These are phyloP conservation scores for Diplotaxis tenuifolia DNA, from an alignment of 345 rosid genomes.

Conservation along the genomic window DNA sequence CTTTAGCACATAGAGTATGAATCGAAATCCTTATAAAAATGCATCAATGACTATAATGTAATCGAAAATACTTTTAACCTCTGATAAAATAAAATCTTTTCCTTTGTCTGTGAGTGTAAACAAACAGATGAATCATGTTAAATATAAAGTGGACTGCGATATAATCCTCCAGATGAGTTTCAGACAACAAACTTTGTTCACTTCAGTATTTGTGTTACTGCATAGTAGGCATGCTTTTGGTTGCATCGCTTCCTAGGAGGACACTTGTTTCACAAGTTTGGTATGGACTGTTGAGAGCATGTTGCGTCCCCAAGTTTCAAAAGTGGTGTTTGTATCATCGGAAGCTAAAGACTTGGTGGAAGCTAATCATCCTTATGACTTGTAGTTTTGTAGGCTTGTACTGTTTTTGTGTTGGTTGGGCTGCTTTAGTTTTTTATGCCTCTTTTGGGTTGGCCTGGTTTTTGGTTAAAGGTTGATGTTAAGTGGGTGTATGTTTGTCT, in stretches of 20 bases:
- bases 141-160: background rate
- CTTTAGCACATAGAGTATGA: background rate
- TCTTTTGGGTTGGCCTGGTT: too few species aligned
- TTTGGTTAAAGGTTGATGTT: background rate
- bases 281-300: background rate
- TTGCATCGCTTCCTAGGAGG: too few species aligned
- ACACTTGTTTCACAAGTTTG: too few species aligned
- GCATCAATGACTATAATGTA: too few species aligned
- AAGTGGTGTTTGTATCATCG: too few species aligned
- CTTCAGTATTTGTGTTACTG: background rate
- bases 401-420: background rate
- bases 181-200: background rate
- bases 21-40: conserved; percentile 12
- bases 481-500: background rate
- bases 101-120: too few species aligned
- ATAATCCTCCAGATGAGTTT: background rate
- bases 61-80: too few species aligned
- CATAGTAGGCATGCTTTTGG: background rate
- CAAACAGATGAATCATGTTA: too few species aligned
- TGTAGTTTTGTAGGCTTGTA: background rate
- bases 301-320: background rate
- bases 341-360: too few species aligned
- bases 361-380: background rate
- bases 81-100: too few species aligned
- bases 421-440: background rate